Evolutionary conservation across 208 protist species (phyloP).

Genomic region (Acanthamoeba quina): DNA sequence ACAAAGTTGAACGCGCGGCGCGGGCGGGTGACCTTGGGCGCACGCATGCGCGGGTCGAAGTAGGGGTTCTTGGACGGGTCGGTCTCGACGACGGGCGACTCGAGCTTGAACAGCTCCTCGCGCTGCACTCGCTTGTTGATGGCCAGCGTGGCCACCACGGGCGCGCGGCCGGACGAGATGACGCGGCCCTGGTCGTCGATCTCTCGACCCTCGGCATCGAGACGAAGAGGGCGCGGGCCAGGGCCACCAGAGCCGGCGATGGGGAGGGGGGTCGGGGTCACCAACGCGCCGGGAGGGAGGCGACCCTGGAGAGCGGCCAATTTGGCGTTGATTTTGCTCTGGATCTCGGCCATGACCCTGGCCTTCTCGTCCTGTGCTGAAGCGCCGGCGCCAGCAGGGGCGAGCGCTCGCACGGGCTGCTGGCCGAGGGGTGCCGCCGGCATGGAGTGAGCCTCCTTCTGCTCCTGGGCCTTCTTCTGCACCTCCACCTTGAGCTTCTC

Average conservation of each 20-base stretch:
- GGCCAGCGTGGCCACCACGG: constrained; percentile 8
- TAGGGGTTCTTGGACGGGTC: constrained; percentile 53
- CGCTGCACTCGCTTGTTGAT: constrained; percentile 64
- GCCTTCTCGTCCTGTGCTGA: neutral
- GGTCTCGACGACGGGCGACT: constrained; percentile 21
- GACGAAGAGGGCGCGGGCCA: constrained; percentile 1
- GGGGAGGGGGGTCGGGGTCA: neutral
- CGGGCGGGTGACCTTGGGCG: neutral
- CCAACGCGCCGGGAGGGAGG: neutral
- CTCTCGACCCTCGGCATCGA: constrained; percentile 60
- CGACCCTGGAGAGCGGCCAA: constrained; percentile 13
- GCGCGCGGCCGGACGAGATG: neutral
- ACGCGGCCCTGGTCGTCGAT: constrained; percentile 24
- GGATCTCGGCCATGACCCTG: constrained; percentile 28
- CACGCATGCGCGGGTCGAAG: constrained; percentile 56
- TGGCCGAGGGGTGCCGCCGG: neutral
- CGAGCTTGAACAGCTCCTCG: constrained; percentile 57
- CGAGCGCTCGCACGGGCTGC: neutral
- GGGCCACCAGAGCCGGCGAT: neutral
- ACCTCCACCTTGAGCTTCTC: constrained; percentile 30
- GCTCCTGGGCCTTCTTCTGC: constrained; percentile 10
- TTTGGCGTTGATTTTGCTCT: constrained; percentile 54
- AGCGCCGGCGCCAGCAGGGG: neutral
- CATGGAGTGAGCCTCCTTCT: neutral
- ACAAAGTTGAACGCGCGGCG: constrained; percentile 52